Base-by-base conservation (phyloP, 495 filamentous ascomycete species). In the Viridothelium virens region DNA sequence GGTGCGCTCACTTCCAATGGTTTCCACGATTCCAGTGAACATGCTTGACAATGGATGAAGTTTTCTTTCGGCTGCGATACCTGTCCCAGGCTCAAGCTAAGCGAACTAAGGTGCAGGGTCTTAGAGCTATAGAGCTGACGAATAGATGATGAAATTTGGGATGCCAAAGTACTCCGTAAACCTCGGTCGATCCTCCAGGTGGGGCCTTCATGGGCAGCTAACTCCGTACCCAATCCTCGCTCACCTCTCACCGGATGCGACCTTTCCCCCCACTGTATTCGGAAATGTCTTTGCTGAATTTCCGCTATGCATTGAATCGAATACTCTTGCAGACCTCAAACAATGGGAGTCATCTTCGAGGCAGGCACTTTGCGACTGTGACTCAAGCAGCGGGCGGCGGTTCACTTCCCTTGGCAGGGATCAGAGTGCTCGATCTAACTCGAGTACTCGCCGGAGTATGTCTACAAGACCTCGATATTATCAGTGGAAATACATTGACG, bases 1-100 rank as follows among this genome's bases (percentile, higher is more conserved):
- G 18, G 64, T 41, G 14, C 25, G 78, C 84, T 78, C 78, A 95
- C 95, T 91, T 77, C 95, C 95, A 56, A 97, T 89, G 61, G 86
- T 89, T 80, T 99, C 95, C 48, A 99, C 91, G 67, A 99, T 89
- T 67, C 94, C 94, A 62, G 94, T 98, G 75, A 98, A 98, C 94
- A 98, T 98, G 66, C 25, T 56, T 10, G 53, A 18, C 7, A 31
- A 59, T 59, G 18, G 53, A 31, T 25, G 33, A 59, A n/a, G 7
- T 7, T 59, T 59, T 36, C 7, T 9, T 7, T 18, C n/a, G 18
- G 6, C 14, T 44, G 41, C 6, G 41, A 7, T 44, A 44, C 41
- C 41, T 44, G 6, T 44, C 25, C 25, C 0, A 25, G 25, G 25
- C 25, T 25, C 25, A 25, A 25, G 41, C 7, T 44, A 44, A 14